These are phyloP conservation scores for Trichophyton equinum DNA, from an alignment of 2,329 filamentous ascomycete genomes.

Conservation along the genomic window DNA sequence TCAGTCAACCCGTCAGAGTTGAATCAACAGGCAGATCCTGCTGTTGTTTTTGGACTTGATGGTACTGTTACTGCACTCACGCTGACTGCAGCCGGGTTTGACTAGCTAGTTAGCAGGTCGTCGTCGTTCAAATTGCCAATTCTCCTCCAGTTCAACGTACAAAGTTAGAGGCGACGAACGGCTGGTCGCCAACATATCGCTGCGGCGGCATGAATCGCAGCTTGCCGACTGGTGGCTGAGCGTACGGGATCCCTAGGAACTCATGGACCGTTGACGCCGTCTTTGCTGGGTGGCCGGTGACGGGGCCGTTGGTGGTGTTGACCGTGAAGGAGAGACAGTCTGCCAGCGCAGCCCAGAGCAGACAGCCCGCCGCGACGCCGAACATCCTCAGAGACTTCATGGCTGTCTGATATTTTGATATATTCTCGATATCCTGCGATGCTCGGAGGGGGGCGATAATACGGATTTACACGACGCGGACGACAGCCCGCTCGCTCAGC, in stretches of 20 bases:
- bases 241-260: conserved; percentile 15
- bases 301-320: conserved; percentile 1
- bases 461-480: not conserved
- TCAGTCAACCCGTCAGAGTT: not conserved
- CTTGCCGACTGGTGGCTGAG: conserved; percentile 9
- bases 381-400: conserved; percentile 1
- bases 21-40: not conserved
- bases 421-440: not conserved
- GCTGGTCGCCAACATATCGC: conserved; percentile 10
- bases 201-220: conserved; percentile 19
- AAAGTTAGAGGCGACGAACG: conserved; percentile 12
- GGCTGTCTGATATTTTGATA: not conserved
- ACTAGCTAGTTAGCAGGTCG: not conserved
- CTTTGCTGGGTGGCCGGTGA: conserved; percentile 3
- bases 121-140: no score
- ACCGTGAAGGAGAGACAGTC: not conserved
- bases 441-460: not conserved
- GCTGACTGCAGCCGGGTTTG: not conserved
- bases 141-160: conserved; percentile 7
- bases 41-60: not conserved
- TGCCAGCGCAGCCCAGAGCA: conserved; percentile 5
- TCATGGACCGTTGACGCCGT: conserved; percentile 10
- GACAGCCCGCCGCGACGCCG: conserved; percentile 4
- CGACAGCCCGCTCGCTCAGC: not conserved
- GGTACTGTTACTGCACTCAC: not conserved